Evolutionary conservation across 352 stramenopile genomes (phyloP).

Genomic region (Phytopythium helicoides): DNA sequence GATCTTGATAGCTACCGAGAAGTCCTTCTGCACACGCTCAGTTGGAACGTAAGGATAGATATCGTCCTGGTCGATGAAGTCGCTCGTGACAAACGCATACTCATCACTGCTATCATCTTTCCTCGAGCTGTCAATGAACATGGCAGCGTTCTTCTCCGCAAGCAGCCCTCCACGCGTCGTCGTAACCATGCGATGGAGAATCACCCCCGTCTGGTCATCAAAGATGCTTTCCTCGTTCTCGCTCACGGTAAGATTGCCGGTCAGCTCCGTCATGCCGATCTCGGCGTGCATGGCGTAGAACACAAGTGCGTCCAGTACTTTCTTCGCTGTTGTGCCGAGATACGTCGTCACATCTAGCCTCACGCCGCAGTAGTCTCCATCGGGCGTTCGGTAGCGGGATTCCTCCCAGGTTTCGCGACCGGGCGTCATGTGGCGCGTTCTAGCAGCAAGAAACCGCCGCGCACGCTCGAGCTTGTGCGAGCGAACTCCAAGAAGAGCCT

Average conservation of each 20-base stretch:
- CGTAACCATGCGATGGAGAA: conserved; percentile 30
- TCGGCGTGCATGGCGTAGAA: conserved; percentile 46
- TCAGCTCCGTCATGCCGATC: conserved; percentile 34
- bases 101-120: conserved; percentile 9
- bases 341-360: conserved; percentile 38
- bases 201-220: conserved; percentile 9
- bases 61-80: conserved; percentile 27
- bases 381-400: not conserved
- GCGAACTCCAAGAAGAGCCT: conserved; percentile 4
- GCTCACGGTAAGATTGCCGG: conserved; percentile 30
- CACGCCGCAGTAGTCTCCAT: conserved; percentile 33
- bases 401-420: conserved; percentile 19
- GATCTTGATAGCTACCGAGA: conserved; percentile 20
- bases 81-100: conserved; percentile 19
- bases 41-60: conserved; percentile 20
- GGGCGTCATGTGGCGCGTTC: conserved; percentile 23
- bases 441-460: conserved; percentile 15
- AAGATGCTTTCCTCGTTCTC: conserved; percentile 30
- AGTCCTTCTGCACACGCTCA: conserved; percentile 23
- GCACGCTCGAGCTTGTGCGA: conserved; percentile 9
- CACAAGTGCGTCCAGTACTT: conserved; percentile 39
- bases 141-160: conserved; percentile 31
- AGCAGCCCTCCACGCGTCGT: conserved; percentile 11
- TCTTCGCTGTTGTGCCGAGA: conserved; percentile 14
- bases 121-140: conserved; percentile 19